Evolutionary conservation across 2,329 filamentous ascomycete species (phyloP).

Genomic region (Penicillium sp.): DNA sequence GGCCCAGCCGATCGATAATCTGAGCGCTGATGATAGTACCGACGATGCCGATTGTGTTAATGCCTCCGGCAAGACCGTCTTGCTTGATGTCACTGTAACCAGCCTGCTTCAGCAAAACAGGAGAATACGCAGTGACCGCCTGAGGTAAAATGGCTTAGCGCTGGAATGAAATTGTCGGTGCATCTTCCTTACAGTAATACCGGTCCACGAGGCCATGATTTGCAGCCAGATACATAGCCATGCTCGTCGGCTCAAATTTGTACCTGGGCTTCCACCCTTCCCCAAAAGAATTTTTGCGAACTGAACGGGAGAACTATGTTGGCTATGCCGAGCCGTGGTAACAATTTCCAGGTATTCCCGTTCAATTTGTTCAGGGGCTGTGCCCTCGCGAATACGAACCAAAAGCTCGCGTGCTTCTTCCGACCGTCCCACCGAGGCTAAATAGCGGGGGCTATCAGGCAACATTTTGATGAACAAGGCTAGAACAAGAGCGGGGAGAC

Average conservation of each 20-base stretch:
- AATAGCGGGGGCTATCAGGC: conserved; percentile 34
- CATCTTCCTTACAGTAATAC: conserved; percentile 40
- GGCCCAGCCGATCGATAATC: conserved; percentile 53
- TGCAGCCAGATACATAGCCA: conserved; percentile 49
- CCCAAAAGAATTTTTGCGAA: conserved; percentile 42
- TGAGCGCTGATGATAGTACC: conserved; percentile 54
- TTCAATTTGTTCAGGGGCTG: conserved; percentile 29
- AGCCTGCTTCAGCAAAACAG: conserved; percentile 29
- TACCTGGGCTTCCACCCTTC: conserved; percentile 27
- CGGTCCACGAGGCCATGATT: conserved; percentile 48
- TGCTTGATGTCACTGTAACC: conserved; percentile 39
- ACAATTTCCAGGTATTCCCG: conserved; percentile 39
- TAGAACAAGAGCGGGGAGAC: conserved; percentile 31
- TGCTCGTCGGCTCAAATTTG: conserved; percentile 40
- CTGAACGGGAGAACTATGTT: conserved; percentile 38
- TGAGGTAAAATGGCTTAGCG: not conserved
- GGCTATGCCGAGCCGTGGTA: conserved; percentile 28
- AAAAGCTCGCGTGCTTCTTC: conserved; percentile 51
- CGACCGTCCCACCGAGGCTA: conserved; percentile 40
- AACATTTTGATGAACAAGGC: conserved; percentile 31
- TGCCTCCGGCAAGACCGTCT: conserved; percentile 51
- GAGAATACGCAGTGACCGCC: conserved; percentile 40
- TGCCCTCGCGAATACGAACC: conserved; percentile 32
- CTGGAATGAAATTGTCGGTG: not conserved
- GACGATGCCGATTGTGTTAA: conserved; percentile 55